Base-by-base conservation (phyloP, 129 eudicot genomes). In the Logfia minima region DNA sequence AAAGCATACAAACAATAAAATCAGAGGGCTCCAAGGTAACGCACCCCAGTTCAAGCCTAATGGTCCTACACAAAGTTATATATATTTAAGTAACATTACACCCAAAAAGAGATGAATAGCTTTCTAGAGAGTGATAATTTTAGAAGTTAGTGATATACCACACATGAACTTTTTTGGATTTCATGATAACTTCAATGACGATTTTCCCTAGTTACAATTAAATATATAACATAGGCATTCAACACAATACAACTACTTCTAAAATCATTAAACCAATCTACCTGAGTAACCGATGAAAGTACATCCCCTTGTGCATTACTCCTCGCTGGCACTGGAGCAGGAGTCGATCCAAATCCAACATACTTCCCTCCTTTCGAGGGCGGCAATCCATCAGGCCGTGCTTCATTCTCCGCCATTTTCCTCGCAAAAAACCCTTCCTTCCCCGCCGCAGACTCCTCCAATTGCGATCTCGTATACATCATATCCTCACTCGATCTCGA, bases 321-420 rank as follows among this genome's bases (percentile, higher is more conserved):
- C 77, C 89, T 56, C 0, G 80, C 28, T 0, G 72, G 60, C 67
- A 71, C 51, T 0, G 90, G 90, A 21, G 78, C 75, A 0, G 93
- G 90, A 68, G 67, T 68, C 62, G 98, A 94, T 24, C 98, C 97
- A 68, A 94, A 94, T 10, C 98, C 98, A 16, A 94, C 98, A 80
- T 91, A 94, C 85, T 91, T 94, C 80, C 98, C 98, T 6, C 98
- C 98, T 56, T 94, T 83, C 2, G 96, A 87, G 0, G 97, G 98
- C 4, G 92, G 98, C 71, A 94, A 66, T 26, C 97, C 97, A 67
- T 91, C 97, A 4, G 97, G 98, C 83, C 87, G 48, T 0, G 93
- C 29, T 80, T 89, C 81, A 11, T 94, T 94, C 81, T 94, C 97
- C 56, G 83, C 85, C 74, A 91, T 83, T 83, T 79, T 94, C 86